Conservation (phyloP, 1,284 basidiomycete genomes). For the Malassezia dermatis region DNA sequence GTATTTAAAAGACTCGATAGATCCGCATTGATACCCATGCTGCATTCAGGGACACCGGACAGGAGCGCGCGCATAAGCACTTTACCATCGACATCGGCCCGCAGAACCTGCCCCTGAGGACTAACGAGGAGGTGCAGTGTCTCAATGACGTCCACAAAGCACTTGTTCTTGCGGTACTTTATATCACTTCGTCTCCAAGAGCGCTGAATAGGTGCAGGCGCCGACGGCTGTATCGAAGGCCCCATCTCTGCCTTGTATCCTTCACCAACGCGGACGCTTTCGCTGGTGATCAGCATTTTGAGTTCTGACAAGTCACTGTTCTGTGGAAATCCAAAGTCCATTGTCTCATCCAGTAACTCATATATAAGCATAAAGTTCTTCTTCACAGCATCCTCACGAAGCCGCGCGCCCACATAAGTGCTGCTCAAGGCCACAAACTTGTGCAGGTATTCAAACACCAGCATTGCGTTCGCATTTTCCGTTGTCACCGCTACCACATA, state of each 20-base stretch:
- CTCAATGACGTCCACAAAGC: constrained; percentile 95
- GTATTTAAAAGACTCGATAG: constrained; percentile 59
- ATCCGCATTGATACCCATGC: constrained; percentile 96
- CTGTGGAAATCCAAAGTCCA: constrained; percentile 98
- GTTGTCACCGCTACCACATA: constrained; percentile 91
- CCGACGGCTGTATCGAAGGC: constrained; percentile 86
- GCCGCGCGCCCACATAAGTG: constrained; percentile 91
- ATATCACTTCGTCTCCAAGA: constrained; percentile 80
- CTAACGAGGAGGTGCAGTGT: constrained; percentile 89
- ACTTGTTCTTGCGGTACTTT: constrained; percentile 96
- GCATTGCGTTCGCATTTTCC: constrained; percentile 93
- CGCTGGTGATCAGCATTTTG: constrained; percentile 95
- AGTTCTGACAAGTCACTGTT: constrained; percentile 95
- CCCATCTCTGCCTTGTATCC: constrained; percentile 82
- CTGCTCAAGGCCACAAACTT: constrained; percentile 85
- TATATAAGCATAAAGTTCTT: constrained; percentile 67
- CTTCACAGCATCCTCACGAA: constrained; percentile 90
- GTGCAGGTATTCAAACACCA: constrained; percentile 96
- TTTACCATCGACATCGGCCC: constrained; percentile 96
- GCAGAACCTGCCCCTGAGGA: constrained; percentile 82
- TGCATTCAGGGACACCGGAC: constrained; percentile 89
- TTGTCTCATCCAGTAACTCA: constrained; percentile 57
- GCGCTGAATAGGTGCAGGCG: constrained; percentile 62
- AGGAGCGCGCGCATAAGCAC: constrained; percentile 97
- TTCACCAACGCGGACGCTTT: constrained; percentile 71